phyloP scores from a whole-genome alignment of 768 basidiomycete genomes.

The Trametes gibbosa region DNA sequence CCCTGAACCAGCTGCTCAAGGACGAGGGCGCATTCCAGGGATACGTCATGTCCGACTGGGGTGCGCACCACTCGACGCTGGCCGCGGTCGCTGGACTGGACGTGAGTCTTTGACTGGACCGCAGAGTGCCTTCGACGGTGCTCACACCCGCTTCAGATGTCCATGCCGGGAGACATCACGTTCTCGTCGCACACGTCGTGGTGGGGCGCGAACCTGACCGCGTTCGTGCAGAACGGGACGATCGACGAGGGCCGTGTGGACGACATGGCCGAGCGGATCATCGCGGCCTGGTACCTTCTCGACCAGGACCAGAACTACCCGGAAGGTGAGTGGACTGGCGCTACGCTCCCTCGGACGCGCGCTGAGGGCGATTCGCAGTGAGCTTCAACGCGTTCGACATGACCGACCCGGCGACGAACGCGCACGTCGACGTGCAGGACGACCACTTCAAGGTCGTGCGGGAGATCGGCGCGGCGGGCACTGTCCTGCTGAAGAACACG shows the following conservation, averaged over 20 bases:
- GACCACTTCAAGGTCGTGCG: slow-evolving; percentile 68
- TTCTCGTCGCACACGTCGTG: slow-evolving; percentile 51
- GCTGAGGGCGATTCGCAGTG: slow-evolving; percentile 27
- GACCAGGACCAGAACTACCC: slow-evolving; percentile 69
- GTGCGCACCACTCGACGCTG: slow-evolving; percentile 60
- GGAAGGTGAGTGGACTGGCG: slow-evolving; percentile 12
- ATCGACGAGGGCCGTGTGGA: slow-evolving; percentile 64
- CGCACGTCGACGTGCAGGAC: slow-evolving; percentile 64
- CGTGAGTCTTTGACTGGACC: slow-evolving; percentile 35
- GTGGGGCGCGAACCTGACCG: slow-evolving; percentile 67
- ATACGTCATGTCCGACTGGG: slow-evolving; percentile 76
- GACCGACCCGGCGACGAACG: slow-evolving; percentile 51
- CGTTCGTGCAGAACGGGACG: slow-evolving; percentile 66
- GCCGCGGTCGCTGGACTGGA: slow-evolving; percentile 62
- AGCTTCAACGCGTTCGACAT: slow-evolving; percentile 71
- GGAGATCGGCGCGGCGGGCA: slow-evolving; percentile 70
- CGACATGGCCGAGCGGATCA: slow-evolving; percentile 81
- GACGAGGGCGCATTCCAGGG: slow-evolving; percentile 76
- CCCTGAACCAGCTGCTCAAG: slow-evolving; percentile 74
- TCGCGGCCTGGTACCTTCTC: slow-evolving; percentile 68
- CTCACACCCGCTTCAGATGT: slow-evolving; percentile 46
- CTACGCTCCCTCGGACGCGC: no score
- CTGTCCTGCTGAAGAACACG: slow-evolving; percentile 75
- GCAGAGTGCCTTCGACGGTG: no score
- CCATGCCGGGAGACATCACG: slow-evolving; percentile 63